phyloP scores from a whole-genome alignment of 257 asterid genomes.

The Solanum habrochaites region DNA sequence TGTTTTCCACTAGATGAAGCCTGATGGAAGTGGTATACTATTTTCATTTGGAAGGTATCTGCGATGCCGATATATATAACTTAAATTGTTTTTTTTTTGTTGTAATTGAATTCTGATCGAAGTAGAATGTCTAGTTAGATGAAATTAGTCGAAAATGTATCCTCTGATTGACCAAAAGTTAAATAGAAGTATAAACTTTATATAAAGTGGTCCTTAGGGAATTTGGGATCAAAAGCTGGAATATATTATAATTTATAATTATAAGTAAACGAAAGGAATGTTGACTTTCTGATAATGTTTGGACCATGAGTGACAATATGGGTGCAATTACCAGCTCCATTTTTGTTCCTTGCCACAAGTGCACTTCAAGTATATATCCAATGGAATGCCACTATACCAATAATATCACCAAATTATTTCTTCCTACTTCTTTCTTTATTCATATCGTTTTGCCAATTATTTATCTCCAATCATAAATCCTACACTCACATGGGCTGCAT shows the following conservation, averaged over 20 bases:
- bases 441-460: neutral
- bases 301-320: neutral
- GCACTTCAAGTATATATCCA: neutral
- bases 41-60: too few species aligned
- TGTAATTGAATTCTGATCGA: neutral
- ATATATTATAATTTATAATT: neutral
- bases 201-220: neutral
- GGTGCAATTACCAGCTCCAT: neutral
- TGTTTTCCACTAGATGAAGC: too few species aligned
- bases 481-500: slow-evolving; percentile 11
- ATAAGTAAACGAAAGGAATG: neutral
- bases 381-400: neutral
- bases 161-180: neutral
- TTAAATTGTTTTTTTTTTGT: neutral
- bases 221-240: neutral
- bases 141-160: neutral
- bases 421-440: neutral
- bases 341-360: neutral
- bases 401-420: neutral
- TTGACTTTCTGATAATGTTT: neutral
- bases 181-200: neutral
- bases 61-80: neutral
- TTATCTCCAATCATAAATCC: neutral
- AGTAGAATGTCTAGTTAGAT: neutral
- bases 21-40: too few species aligned